Percentiles rank a stretch among this genome's conserved stretches.
Conservation (phyloP, 108 stramenopile species). For the Fistulifera pelliculosa region DNA sequence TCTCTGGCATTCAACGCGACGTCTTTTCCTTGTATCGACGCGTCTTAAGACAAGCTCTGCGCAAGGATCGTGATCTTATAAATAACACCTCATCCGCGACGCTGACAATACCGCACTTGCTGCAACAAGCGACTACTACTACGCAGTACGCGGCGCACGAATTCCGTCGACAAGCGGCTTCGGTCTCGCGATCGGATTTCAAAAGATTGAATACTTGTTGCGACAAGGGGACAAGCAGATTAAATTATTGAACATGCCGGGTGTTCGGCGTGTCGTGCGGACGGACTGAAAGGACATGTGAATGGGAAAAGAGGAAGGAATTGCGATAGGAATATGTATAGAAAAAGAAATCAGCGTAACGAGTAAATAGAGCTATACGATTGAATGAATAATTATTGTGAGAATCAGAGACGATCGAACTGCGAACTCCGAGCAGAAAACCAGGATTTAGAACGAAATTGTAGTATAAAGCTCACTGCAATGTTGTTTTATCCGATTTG, state of each 20-base stretch:
- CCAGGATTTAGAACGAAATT: too few relatives aligned
- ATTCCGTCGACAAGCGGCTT: constrained; percentile 51
- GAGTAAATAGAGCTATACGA: too few relatives aligned
- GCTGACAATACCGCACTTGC: background rate
- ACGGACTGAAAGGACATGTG: too few relatives aligned
- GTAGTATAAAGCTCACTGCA: too few relatives aligned
- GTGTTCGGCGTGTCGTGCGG: constrained; percentile 21
- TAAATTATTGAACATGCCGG: constrained; percentile 76
- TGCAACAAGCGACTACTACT: constrained; percentile 18
- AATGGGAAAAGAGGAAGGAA: too few relatives aligned
- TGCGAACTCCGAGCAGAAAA: too few relatives aligned
- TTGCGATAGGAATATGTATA: too few relatives aligned
- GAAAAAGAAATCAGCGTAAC: too few relatives aligned
- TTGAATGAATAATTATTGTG: too few relatives aligned
- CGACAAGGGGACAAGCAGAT: constrained; percentile 73
- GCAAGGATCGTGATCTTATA: constrained; percentile 42
- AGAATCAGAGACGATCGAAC: too few relatives aligned
- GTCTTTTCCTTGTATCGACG: constrained; percentile 61
- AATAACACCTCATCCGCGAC: background rate
- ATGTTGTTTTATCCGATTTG: too few relatives aligned
- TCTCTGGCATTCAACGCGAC: constrained; percentile 77
- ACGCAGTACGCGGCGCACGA: constrained; percentile 46
- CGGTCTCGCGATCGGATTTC: constrained; percentile 55
- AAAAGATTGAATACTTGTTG: constrained; percentile 70
- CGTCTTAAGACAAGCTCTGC: constrained; percentile 56